Evolutionary conservation across 805 yeast genomes (phyloP), one percentile per base, ranked within the genome.

Genomic region (Wickerhamiella brachini): DNA sequence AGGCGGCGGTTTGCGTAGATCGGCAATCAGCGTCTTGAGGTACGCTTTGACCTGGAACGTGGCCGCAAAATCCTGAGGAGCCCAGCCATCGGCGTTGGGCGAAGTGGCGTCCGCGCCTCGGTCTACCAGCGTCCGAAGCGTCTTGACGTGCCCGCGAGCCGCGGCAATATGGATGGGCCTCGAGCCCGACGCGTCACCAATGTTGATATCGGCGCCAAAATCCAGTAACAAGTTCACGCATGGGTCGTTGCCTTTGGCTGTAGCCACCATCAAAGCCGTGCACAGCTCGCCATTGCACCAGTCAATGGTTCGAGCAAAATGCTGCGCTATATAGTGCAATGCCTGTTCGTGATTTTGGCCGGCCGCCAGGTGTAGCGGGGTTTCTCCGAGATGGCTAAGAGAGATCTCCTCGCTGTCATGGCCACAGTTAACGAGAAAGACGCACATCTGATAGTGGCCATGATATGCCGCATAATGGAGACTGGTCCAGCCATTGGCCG

Each of bases 91-190:
- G 13, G 66, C 62, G 63, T 85, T 85, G 37, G 68, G 62, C 21
- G 72, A 59, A 21, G 69, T 65, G 39, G 72, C 73, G 53, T 79
- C 75, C 1, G 78, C 76, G 20, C 73, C 71, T 29, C 76, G 69
- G 17, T 68, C 69, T 0, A 81, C 64, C 44, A 84, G 65, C 34
- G 81, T 61, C 49, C 75, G 71, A 54, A 79, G 65, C 45, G 85
- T 79, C 47, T 75, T 75, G 15, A 76, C 59, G 53, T 78, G 76
- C 5, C 89, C 90, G 58, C 73, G 77, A 51, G 83, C 81, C 57
- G 85, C 74, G 0, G 96, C 95, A 49, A 83, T 70, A 65, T 90
- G 97, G 43, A 90, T 68, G 0, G 95, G 86, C 2, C 95, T 81
- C 61, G 87, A 85, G 1, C 93, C 95, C 15, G 76, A 76, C 9